phyloP scores from a whole-genome alignment of 1,284 basidiomycete species.

The Trametes hirsuta region DNA sequence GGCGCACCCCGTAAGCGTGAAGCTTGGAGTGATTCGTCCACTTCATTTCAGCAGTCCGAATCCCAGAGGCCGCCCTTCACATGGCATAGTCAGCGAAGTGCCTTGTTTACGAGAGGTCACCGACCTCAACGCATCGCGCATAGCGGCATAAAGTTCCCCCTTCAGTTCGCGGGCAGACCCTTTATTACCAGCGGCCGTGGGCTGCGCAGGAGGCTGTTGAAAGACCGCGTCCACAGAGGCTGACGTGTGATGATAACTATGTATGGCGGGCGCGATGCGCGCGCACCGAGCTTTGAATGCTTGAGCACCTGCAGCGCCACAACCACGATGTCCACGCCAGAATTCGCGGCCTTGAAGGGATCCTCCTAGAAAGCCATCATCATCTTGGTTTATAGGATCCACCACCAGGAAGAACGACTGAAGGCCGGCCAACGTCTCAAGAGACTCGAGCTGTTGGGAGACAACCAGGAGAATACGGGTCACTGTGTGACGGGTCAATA shows the following conservation, averaged over 20 bases:
- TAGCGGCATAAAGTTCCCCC: slow-evolving; percentile 52
- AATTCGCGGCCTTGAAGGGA: slow-evolving; percentile 61
- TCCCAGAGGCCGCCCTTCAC: slow-evolving; percentile 52
- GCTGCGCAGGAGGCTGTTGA: not conserved
- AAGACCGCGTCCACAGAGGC: not conserved
- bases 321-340: slow-evolving; percentile 61
- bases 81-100: not conserved
- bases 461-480: slow-evolving; percentile 47
- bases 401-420: slow-evolving; percentile 66
- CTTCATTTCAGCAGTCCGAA: slow-evolving; percentile 71
- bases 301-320: slow-evolving; percentile 58
- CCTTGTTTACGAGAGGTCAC: slow-evolving; percentile 5
- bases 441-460: slow-evolving; percentile 54
- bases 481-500: slow-evolving; percentile 36
- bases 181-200: slow-evolving; percentile 27
- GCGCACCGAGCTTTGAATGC: slow-evolving; percentile 54
- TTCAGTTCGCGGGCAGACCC: slow-evolving; percentile 47
- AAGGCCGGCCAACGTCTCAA: slow-evolving; percentile 49
- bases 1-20: slow-evolving; percentile 53
- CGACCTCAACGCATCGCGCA: slow-evolving; percentile 57
- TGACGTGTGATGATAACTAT: not conserved
- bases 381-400: slow-evolving; percentile 48
- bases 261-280: not conserved
- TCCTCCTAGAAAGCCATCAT: slow-evolving; percentile 64
- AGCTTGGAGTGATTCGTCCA: slow-evolving; percentile 68